Percentiles rank a stretch among this genome's conserved stretches.
Evolutionary conservation across 2,329 filamentous ascomycete genomes (phyloP).

Genomic region (Hymenoscyphus occultus): DNA sequence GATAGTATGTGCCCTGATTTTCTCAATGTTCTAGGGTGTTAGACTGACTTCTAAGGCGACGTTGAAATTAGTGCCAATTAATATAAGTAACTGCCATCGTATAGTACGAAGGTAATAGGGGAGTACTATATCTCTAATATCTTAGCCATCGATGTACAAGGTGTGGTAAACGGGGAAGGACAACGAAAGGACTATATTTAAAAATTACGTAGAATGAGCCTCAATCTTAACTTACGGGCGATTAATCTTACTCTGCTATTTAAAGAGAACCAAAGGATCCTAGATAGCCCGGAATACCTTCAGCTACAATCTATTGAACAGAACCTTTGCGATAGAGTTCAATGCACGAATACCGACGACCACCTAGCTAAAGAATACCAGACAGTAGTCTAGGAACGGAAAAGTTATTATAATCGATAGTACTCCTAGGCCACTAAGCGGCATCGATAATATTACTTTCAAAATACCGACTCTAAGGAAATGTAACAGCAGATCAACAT

Average conservation of each 20-base stretch:
- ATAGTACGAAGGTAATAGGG: constrained; percentile 1
- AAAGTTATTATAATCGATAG: not conserved
- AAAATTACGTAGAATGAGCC: constrained; percentile 3
- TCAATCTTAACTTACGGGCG: constrained; percentile 2
- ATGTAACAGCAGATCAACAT: too few species aligned
- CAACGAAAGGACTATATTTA: not conserved
- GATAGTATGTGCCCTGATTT: not conserved
- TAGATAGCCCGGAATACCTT: constrained; percentile 2
- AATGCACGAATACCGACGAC: not conserved
- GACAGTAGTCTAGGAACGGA: not conserved
- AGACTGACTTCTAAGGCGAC: not conserved
- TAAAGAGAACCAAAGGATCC: constrained; percentile 1
- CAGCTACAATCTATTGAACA: not conserved
- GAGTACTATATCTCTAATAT: constrained; percentile 6
- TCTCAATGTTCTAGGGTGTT: not conserved
- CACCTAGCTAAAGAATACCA: not conserved
- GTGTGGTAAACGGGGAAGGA: not conserved
- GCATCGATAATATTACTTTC: too few species aligned
- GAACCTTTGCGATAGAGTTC: not conserved
- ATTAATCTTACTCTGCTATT: constrained; percentile 1
- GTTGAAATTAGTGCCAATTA: not conserved
- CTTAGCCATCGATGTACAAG: not conserved
- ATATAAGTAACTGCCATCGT: not conserved
- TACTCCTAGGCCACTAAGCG: not conserved
- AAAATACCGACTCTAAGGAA: too few species aligned